Base-by-base conservation (phyloP, 1,284 basidiomycete genomes). In the Malassezia pachydermatis region DNA sequence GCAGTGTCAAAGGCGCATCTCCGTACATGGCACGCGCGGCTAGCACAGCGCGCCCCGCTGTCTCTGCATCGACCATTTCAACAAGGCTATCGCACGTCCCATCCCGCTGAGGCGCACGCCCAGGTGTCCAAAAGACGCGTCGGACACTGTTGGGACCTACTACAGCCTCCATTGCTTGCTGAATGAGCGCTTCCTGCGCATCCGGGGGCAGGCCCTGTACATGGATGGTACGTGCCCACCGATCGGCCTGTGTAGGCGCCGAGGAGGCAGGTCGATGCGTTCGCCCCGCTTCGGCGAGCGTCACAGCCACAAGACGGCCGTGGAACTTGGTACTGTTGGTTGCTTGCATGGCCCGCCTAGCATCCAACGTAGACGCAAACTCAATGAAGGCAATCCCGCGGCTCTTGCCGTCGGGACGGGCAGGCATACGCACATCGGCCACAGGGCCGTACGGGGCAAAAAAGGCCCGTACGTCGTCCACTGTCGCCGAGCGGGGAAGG, bases 361-460 rank as follows among this genome's bases (percentile, higher is more conserved):
- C 69, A 25, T 71, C 69, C 6, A 71, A 36, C 7, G 43, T 37
- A 5, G 41, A 49, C 0, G 84, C 81, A 69, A 87, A 96, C 65
- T 96, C 89, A 17, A 98, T 78, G 63, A 96, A 98, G 0, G 88
- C 92, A 67, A 88, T 88, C 1, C 94, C 92, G 70, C 83, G 87
- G 32, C 78, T 78, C 30, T 79, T 76, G 0, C 83, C 83, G 39
- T 81, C 78, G 7, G 81, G 78, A 58, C 88, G 84, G 46, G 79
- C 74, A 0, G 81, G 80, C 63, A 96, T 76, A 45, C 89, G 79
- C 25, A 95, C 78, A 10, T 84, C 83, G 62, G 84, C 86, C 47
- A 96, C 75, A 0, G 75, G 65, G 67, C 84, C 89, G 84, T 89
- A 63, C 2, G 43, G 41, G 19, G 78, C 78, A 72, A 94, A 94